Evolutionary conservation across 1,139 yeast genomes (phyloP).

Genomic region (Debaryomyces robertsiae): DNA sequence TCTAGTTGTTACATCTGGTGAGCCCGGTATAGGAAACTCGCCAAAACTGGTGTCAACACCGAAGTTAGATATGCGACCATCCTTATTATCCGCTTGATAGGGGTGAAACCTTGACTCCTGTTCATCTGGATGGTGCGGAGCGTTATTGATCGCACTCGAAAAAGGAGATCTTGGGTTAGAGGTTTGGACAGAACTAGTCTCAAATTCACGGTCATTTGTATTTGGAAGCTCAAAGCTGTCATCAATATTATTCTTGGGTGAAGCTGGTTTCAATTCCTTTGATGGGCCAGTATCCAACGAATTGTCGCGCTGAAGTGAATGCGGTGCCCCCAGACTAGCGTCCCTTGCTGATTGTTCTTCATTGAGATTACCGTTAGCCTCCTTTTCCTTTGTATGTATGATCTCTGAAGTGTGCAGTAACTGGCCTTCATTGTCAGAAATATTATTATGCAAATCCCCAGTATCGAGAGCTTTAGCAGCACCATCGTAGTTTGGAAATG

Average conservation of each 20-base stretch:
- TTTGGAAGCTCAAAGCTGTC: conserved; percentile 32
- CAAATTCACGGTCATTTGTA: conserved; percentile 10
- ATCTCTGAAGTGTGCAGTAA: conserved; percentile 10
- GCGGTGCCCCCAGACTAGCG: no score
- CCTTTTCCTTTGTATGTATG: not conserved
- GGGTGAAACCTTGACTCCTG: conserved; percentile 30
- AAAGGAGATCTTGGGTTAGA: conserved; percentile 21
- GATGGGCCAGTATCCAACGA: no score
- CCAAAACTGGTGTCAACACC: conserved; percentile 36
- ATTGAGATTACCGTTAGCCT: no score
- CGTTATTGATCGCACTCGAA: conserved; percentile 7
- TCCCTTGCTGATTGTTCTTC: no score
- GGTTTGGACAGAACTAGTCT: conserved; percentile 13
- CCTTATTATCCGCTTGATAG: conserved; percentile 23
- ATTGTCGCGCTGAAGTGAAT: no score
- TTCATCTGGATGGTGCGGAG: conserved; percentile 10
- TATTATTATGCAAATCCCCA: conserved; percentile 25
- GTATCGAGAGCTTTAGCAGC: conserved; percentile 3
- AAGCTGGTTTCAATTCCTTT: not conserved
- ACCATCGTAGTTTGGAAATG: not conserved
- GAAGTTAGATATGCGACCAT: conserved; percentile 21
- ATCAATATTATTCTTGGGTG: conserved; percentile 25
- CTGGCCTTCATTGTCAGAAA: conserved; percentile 38
- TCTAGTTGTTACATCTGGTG: conserved; percentile 49
- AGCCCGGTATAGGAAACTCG: conserved; percentile 50